phyloP scores from a whole-genome alignment of 306 rosid genomes.

The Sindora glabra region DNA sequence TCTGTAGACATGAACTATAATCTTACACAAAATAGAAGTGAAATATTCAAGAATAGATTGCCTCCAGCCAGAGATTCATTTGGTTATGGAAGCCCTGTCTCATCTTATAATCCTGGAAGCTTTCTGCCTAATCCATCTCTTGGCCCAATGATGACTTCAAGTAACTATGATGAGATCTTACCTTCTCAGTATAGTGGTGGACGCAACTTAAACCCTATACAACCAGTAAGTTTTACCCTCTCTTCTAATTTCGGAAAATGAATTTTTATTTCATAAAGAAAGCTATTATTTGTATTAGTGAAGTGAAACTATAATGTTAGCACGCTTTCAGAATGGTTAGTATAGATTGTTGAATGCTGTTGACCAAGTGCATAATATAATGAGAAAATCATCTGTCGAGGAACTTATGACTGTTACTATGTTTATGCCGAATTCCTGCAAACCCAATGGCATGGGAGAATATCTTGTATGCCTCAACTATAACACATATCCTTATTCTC shows the following conservation, averaged over 20 bases:
- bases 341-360: too few species aligned
- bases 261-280: neutral
- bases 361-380: neutral
- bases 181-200: slow-evolving; percentile 34
- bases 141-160: slow-evolving; percentile 15
- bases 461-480: neutral
- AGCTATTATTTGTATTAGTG: neutral
- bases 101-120: slow-evolving; percentile 25
- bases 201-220: slow-evolving; percentile 24
- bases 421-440: neutral
- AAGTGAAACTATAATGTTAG: too few species aligned
- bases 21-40: slow-evolving; percentile 24
- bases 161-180: slow-evolving; percentile 31
- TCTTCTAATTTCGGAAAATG: neutral
- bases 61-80: slow-evolving; percentile 24
- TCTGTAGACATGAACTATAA: slow-evolving; percentile 30
- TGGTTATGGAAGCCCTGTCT: slow-evolving; percentile 35
- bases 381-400: neutral
- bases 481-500: too few species aligned
- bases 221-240: slow-evolving; percentile 33
- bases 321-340: too few species aligned
- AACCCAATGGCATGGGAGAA: neutral
- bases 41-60: slow-evolving; percentile 14
- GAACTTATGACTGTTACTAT: neutral
- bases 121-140: slow-evolving; percentile 27